Evolutionary conservation across 2,329 filamentous ascomycete genomes (phyloP).

Genomic region (Mycosphaerelloides madeirae): DNA sequence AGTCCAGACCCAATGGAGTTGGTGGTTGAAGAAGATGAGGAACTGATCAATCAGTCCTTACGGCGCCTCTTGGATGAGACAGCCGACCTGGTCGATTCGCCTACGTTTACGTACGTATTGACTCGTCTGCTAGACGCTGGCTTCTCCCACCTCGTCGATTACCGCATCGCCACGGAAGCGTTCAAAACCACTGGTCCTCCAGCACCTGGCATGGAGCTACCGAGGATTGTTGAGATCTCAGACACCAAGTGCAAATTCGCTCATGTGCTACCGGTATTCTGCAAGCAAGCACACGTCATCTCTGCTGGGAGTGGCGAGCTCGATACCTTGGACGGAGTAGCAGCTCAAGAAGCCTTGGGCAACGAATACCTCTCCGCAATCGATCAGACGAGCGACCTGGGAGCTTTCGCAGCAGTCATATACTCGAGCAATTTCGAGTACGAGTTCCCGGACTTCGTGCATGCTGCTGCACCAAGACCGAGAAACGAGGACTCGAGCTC

Average conservation of each 20-base stretch:
- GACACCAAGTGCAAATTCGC: constrained; percentile 67
- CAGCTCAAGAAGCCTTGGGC: constrained; percentile 31
- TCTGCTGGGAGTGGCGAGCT: constrained; percentile 69
- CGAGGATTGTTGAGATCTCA: constrained; percentile 47
- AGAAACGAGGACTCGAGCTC: constrained; percentile 5
- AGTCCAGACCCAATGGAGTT: constrained; percentile 17
- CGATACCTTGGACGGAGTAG: constrained; percentile 33
- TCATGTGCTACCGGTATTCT: constrained; percentile 82
- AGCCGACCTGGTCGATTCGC: constrained; percentile 90
- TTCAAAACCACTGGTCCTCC: constrained; percentile 55
- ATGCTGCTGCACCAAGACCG: background rate
- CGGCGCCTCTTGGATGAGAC: constrained; percentile 90
- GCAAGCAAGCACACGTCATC: constrained; percentile 83
- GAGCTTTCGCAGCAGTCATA: constrained; percentile 80
- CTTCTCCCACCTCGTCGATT: constrained; percentile 78
- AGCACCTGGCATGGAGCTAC: constrained; percentile 45
- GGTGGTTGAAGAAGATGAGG: constrained; percentile 22
- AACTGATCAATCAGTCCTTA: constrained; percentile 55
- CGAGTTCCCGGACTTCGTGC: constrained; percentile 38
- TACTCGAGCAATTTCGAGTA: constrained; percentile 75
- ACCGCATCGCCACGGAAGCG: constrained; percentile 71
- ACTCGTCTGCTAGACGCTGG: constrained; percentile 80
- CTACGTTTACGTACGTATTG: constrained; percentile 80
- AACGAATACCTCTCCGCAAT: constrained; percentile 58
- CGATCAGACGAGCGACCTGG: constrained; percentile 69